phyloP scores from a whole-genome alignment of 176 grass and related monocot genomes.

The Alloteropsis semialata region DNA sequence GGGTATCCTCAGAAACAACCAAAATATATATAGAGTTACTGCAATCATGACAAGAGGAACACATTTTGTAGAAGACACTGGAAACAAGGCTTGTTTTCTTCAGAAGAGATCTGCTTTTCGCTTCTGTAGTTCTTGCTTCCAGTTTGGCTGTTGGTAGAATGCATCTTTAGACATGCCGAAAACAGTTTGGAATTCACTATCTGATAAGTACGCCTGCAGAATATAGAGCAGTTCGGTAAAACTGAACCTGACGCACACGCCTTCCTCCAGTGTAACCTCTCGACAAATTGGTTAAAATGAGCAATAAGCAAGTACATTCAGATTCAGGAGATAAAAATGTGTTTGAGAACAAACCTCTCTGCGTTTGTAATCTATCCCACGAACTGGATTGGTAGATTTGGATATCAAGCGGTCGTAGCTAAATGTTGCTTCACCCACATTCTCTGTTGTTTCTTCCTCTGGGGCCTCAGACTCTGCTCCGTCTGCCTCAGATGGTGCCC shows the following conservation, averaged over 20 bases:
- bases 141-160: conserved; percentile 84
- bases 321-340: background rate
- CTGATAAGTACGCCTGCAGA: conserved; percentile 82
- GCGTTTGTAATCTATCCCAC: conserved; percentile 87
- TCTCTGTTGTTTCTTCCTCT: conserved; percentile 53
- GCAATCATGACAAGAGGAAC: conserved; percentile 9
- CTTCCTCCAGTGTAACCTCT: background rate
- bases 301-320: background rate
- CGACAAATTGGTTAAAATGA: background rate
- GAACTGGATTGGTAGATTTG: conserved; percentile 70
- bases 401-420: conserved; percentile 80
- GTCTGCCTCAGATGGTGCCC: conserved; percentile 33
- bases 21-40: conserved; percentile 25
- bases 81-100: conserved; percentile 18
- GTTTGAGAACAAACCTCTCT: conserved; percentile 91
- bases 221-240: conserved; percentile 8
- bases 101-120: conserved; percentile 87
- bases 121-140: conserved; percentile 97
- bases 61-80: conserved; percentile 14
- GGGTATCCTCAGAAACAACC: conserved; percentile 28
- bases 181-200: conserved; percentile 75
- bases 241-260: background rate
- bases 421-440: conserved; percentile 67
- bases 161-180: conserved; percentile 69
- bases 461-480: conserved; percentile 43